phyloP scores from a whole-genome alignment of 179 eudicot genomes.

The Dionaea muscipula region DNA sequence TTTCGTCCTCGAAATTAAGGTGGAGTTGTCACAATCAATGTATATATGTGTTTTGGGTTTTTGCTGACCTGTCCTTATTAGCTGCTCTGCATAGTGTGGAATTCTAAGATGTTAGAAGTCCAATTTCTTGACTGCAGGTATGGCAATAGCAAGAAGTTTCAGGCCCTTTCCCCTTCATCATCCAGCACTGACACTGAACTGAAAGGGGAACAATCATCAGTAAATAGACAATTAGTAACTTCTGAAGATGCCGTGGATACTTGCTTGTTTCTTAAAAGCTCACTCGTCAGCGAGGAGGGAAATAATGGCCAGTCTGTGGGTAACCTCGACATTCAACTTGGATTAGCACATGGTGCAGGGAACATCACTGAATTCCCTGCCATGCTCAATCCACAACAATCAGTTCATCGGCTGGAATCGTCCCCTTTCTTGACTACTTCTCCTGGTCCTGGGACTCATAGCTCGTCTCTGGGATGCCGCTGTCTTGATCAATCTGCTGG shows the following conservation, averaged over 20 bases:
- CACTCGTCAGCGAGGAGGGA: slow-evolving; percentile 6
- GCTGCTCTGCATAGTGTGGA: no score
- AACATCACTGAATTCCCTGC: slow-evolving; percentile 18
- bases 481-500: slow-evolving; percentile 10
- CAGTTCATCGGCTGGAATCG: slow-evolving; percentile 19
- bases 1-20: no score
- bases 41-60: no score
- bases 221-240: not conserved
- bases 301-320: slow-evolving; percentile 16
- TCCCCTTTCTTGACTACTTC: slow-evolving; percentile 28
- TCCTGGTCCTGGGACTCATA: slow-evolving; percentile 23
- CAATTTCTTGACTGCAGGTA: slow-evolving; percentile 36
- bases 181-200: slow-evolving; percentile 11
- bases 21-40: no score
- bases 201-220: slow-evolving; percentile 9
- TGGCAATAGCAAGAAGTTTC: slow-evolving; percentile 20
- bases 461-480: slow-evolving; percentile 13
- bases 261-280: slow-evolving; percentile 5
- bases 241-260: slow-evolving; percentile 5
- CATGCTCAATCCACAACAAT: slow-evolving; percentile 9
- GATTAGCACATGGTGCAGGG: slow-evolving; percentile 13
- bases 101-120: no score
- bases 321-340: slow-evolving; percentile 15
- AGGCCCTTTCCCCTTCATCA: slow-evolving; percentile 12
- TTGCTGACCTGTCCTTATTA: no score